Evolutionary conservation across 177 flowering plant genomes (phyloP).

Genomic region (Vitis hybrid): DNA sequence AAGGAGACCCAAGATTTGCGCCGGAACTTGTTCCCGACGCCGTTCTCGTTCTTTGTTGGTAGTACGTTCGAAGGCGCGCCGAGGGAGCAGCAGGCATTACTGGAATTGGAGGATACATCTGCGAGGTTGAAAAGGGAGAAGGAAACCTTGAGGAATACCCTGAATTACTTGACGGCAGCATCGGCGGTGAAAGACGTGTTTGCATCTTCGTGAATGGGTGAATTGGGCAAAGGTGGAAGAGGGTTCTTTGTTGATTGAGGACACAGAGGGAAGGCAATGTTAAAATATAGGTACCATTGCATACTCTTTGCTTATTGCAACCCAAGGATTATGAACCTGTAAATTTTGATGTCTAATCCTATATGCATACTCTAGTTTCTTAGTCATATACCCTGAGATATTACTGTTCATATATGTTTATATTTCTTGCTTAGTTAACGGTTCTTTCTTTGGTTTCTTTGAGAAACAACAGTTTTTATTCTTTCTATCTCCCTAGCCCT

Average conservation of each 20-base stretch:
- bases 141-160: constrained; percentile 87
- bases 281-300: constrained; percentile 8
- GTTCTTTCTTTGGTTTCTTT: too few species aligned
- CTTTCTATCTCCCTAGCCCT: background rate
- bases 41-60: constrained; percentile 93
- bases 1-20: constrained; percentile 76
- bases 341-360: constrained; percentile 19
- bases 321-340: constrained; percentile 13
- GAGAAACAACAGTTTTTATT: too few species aligned
- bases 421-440: too few species aligned
- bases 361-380: background rate
- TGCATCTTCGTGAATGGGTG: constrained; percentile 54
- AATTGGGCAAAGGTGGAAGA: background rate
- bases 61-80: constrained; percentile 98
- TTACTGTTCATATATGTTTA: background rate
- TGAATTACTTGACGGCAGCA: constrained; percentile 89
- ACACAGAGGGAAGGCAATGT: background rate
- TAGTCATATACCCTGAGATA: background rate
- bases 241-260: background rate
- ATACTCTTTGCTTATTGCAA: background rate
- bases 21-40: constrained; percentile 84
- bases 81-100: constrained; percentile 91
- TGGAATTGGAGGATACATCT: constrained; percentile 89
- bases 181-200: constrained; percentile 95
- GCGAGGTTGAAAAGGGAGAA: constrained; percentile 83